phyloP scores from a whole-genome alignment of 345 rosid genomes.

The Hirschfeldia incana region DNA sequence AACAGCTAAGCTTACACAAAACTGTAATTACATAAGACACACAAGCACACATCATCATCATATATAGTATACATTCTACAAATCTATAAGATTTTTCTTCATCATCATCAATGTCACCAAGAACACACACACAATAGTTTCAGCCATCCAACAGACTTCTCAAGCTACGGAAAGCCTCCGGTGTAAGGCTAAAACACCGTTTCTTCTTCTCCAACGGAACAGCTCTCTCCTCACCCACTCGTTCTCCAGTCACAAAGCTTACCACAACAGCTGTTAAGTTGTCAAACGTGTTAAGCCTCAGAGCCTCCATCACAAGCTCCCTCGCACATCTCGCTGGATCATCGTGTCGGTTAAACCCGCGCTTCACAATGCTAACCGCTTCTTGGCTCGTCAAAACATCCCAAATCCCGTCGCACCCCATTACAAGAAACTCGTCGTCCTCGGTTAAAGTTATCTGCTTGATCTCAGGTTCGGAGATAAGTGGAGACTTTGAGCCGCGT shows the following conservation, averaged over 20 bases:
- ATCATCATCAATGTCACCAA: background rate
- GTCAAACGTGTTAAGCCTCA: slow-evolving; percentile 57
- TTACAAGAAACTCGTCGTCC: slow-evolving; percentile 85
- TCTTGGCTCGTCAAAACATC: slow-evolving; percentile 90
- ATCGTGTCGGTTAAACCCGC: slow-evolving; percentile 59
- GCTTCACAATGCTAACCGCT: slow-evolving; percentile 69
- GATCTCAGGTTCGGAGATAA: slow-evolving; percentile 80
- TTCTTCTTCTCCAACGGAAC: slow-evolving; percentile 39
- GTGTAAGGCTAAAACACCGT: slow-evolving; percentile 62
- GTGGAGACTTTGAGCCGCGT: slow-evolving; percentile 60
- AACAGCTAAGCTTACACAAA: slow-evolving; percentile 9
- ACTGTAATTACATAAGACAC: background rate
- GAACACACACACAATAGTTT: background rate
- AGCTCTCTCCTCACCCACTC: background rate
- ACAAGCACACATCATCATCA: slow-evolving; percentile 6
- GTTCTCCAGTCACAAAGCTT: slow-evolving; percentile 56
- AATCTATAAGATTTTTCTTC: background rate
- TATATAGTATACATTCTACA: background rate
- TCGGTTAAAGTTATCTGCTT: slow-evolving; percentile 57
- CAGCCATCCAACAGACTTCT: slow-evolving; percentile 55
- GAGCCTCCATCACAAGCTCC: slow-evolving; percentile 86
- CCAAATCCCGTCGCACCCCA: slow-evolving; percentile 94
- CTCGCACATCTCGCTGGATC: slow-evolving; percentile 72
- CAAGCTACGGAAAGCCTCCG: slow-evolving; percentile 68
- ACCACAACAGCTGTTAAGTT: slow-evolving; percentile 78